These are phyloP conservation scores for Crucihimalaya himalaica DNA, from an alignment of 345 rosid genomes.

Conservation along the genomic window DNA sequence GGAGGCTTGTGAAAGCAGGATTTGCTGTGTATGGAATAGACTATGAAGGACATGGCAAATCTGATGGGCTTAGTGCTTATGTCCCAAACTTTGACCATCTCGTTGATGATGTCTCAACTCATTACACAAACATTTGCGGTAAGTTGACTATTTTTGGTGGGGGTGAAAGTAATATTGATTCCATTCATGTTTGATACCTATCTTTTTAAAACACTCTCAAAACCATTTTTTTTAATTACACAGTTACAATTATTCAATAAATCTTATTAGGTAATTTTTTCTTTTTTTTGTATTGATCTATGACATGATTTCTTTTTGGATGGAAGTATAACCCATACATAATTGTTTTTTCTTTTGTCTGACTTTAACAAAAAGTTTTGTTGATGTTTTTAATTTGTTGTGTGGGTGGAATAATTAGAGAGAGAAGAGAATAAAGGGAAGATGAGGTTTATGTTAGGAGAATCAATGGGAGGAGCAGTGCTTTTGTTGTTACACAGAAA, in stretches of 20 bases:
- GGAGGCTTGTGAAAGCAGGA: conserved; percentile 65
- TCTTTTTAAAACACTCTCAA: not conserved
- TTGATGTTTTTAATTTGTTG: not conserved
- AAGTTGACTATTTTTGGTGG: not conserved
- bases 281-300: not conserved
- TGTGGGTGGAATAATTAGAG: conserved; percentile 46
- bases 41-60: conserved; percentile 93
- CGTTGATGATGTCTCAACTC: conserved; percentile 63
- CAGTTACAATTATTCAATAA: not conserved
- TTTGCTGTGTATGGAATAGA: conserved; percentile 80
- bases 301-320: not conserved
- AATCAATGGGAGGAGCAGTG: conserved; percentile 95
- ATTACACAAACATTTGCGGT: conserved; percentile 67
- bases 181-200: not conserved
- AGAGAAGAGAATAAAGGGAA: conserved; percentile 58
- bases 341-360: not conserved
- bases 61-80: conserved; percentile 59
- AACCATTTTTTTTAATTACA: not conserved
- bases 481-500: conserved; percentile 61
- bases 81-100: conserved; percentile 56
- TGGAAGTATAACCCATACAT: not conserved
- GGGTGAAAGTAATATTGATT: not conserved
- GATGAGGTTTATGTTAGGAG: conserved; percentile 76
- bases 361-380: not conserved
- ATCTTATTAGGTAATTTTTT: not conserved